Evolutionary conservation across 768 basidiomycete genomes (phyloP), one percentile per base, ranked within the genome.

Genomic region (Lepiota subincarnata): DNA sequence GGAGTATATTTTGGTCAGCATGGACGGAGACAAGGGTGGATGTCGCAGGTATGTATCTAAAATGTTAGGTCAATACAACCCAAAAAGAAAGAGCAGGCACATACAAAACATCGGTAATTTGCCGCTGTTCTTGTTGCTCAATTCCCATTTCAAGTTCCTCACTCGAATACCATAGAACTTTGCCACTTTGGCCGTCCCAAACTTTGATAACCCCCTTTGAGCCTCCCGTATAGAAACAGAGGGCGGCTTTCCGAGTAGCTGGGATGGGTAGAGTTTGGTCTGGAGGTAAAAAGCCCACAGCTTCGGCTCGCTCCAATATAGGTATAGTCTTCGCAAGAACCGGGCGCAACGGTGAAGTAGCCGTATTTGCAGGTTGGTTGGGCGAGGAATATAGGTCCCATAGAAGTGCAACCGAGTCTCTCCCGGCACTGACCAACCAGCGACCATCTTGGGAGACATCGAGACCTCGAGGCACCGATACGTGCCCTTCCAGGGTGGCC

Each of bases 1-100:
- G 92, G 43, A 94, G 77, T 60, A 99, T 95, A 60, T 98, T 99
- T 70, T 98, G 97, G 68, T 99, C 96, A 19, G 91, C 93, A 66
- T 96, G 95, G 13, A 94, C 74, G 13, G 93, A 90, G 18, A 93
- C 76, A 12, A 98, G 68, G 1, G 80, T 79, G 7, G 84, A 83
- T 7, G 71, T 75, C 1, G 77, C 68, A 0, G 84, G 80, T 43
- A 89, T 70, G 68, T 92, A 91, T 42, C 94, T 96, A 50, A 11
- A 19, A 50, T 47, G 46, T 42, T 28, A 62, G 50, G 64, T 65
- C 57, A 35, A 57, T 46, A 54, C 19, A 16, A 49, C 45, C 57
- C 22, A 50, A 37, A 56, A 6, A 46, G 20, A 45, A 46, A 43
- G 20, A 40, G 24, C 26, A 47, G 19, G 37, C 8, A 79, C 94